These are phyloP conservation scores for Ambrosia trifida DNA, from an alignment of 129 eudicot genomes.

Conservation along the genomic window DNA sequence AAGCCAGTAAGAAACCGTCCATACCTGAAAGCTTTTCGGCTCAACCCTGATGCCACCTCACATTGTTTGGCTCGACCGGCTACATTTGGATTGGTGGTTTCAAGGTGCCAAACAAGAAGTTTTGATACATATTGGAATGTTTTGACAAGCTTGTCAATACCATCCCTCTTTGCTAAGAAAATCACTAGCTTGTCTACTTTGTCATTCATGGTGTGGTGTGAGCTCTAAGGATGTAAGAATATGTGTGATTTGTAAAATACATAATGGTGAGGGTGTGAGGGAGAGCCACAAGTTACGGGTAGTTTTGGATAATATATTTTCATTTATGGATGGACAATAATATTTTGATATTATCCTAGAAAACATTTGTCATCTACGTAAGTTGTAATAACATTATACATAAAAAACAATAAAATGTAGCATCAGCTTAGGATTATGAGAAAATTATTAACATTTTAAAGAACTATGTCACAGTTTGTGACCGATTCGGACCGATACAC, in stretches of 20 bases:
- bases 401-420: background rate
- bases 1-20: conserved; percentile 95
- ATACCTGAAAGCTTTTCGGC: conserved; percentile 89
- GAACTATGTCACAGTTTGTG: too few species aligned
- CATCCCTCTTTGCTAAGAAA: conserved; percentile 87
- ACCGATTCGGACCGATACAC: too few species aligned
- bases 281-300: conserved; percentile 48
- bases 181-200: conserved; percentile 85
- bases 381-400: background rate
- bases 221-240: conserved; percentile 11
- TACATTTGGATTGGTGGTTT: conserved; percentile 44
- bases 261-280: conserved; percentile 22
- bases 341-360: conserved; percentile 41
- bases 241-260: conserved; percentile 13
- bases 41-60: conserved; percentile 89
- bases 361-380: conserved; percentile 22
- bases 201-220: conserved; percentile 61
- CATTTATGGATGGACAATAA: conserved; percentile 46
- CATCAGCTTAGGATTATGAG: background rate
- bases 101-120: conserved; percentile 67
- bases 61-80: conserved; percentile 80
- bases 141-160: conserved; percentile 90
- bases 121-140: conserved; percentile 92
- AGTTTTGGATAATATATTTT: conserved; percentile 42
- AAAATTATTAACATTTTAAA: too few species aligned